A percentile compares a stretch with the other conserved stretches of the same genome.
These are phyloP conservation scores for Silene vulgaris DNA, from an alignment of 179 eudicot species.

Conservation along the genomic window DNA sequence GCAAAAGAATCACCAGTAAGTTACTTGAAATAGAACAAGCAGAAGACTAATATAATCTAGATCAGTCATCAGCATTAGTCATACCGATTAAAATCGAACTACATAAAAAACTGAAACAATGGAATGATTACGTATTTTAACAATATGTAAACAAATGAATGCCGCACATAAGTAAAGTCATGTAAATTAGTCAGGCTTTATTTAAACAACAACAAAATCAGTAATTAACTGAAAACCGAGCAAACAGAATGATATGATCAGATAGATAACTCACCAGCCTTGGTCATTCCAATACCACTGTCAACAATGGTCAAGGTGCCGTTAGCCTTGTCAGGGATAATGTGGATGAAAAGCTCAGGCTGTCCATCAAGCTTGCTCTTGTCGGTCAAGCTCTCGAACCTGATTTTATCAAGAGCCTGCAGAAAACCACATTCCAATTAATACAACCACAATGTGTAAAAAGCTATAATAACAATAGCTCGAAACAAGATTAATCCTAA, in stretches of 20 bases:
- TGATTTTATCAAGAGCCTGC: conserved; percentile 56
- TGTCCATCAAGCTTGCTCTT: conserved; percentile 59
- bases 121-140: too few relatives aligned
- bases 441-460: neutral
- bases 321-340: conserved; percentile 51
- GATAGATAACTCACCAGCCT: conserved; percentile 42
- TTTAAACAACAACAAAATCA: neutral
- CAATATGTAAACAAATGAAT: too few relatives aligned
- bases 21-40: too few relatives aligned
- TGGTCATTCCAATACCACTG: conserved; percentile 63
- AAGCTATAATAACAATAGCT: too few relatives aligned
- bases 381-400: conserved; percentile 57
- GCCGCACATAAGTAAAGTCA: too few relatives aligned
- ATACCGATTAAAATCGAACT: too few relatives aligned
- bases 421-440: neutral
- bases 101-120: too few relatives aligned
- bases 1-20: too few relatives aligned
- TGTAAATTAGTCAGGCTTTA: too few relatives aligned
- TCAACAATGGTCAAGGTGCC: conserved; percentile 45
- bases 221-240: neutral
- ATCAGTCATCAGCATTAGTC: too few relatives aligned
- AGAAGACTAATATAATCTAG: too few relatives aligned
- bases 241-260: neutral
- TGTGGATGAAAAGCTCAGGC: conserved; percentile 61
- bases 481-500: too few relatives aligned